Percentiles rank a stretch among this genome's conserved stretches.
Conservation (phyloP, 2,329 filamentous ascomycete genomes). For the Grosmannia serpens region DNA sequence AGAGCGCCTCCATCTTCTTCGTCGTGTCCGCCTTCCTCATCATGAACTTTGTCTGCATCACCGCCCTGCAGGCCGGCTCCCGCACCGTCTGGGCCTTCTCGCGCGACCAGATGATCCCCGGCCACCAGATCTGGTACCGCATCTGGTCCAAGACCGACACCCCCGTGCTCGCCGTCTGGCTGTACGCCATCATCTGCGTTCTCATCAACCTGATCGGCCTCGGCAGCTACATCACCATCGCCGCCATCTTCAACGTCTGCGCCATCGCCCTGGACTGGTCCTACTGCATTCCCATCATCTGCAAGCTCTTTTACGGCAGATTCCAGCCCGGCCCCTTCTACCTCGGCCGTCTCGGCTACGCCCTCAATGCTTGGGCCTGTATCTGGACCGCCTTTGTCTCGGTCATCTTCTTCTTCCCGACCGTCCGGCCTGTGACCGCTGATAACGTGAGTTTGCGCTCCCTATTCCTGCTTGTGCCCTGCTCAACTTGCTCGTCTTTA, state of each 20-base stretch:
- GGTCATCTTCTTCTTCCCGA: slow-evolving; percentile 43
- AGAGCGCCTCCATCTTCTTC: slow-evolving; percentile 39
- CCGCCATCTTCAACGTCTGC: slow-evolving; percentile 41
- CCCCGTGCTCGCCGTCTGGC: slow-evolving; percentile 43
- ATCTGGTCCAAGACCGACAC: slow-evolving; percentile 36
- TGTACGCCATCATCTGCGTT: slow-evolving; percentile 41
- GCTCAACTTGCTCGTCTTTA: background rate
- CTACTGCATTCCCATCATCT: slow-evolving; percentile 44
- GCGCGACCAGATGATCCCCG: slow-evolving; percentile 37
- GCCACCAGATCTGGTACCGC: slow-evolving; percentile 35
- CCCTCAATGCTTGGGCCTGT: slow-evolving; percentile 36
- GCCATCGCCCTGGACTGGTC: slow-evolving; percentile 43
- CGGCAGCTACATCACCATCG: slow-evolving; percentile 40
- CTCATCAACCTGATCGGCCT: slow-evolving; percentile 48
- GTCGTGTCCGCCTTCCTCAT: slow-evolving; percentile 45
- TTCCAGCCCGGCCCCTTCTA: slow-evolving; percentile 42
- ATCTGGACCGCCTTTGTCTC: slow-evolving; percentile 41
- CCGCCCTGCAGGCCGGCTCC: slow-evolving; percentile 40
- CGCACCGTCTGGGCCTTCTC: slow-evolving; percentile 45
- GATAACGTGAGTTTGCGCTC: slow-evolving; percentile 25
- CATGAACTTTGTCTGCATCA: slow-evolving; percentile 47
- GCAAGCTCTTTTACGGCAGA: slow-evolving; percentile 35
- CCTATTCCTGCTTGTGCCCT: background rate
- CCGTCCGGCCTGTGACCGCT: slow-evolving; percentile 30
- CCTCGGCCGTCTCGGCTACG: slow-evolving; percentile 28